Conservation (phyloP, 1,139 yeast genomes). For the Chernovozyma aurita region DNA sequence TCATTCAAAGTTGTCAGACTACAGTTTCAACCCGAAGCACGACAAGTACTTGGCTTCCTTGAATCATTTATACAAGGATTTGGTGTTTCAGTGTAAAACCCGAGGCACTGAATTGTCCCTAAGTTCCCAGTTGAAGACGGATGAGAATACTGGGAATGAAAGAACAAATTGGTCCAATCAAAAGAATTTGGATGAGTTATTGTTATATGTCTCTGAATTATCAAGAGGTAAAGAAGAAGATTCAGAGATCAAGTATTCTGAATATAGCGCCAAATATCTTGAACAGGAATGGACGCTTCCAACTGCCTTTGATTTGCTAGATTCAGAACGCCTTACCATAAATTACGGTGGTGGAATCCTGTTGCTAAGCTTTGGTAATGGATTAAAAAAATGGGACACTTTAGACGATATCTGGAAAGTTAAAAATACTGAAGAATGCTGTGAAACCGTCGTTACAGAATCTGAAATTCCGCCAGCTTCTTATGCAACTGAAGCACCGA, state of each 20-base stretch:
- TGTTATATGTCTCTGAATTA: slow-evolving; percentile 27
- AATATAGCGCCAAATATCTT: slow-evolving; percentile 9
- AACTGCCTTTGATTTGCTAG: slow-evolving; percentile 27
- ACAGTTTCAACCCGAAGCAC: slow-evolving; percentile 25
- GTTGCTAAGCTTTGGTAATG: slow-evolving; percentile 2
- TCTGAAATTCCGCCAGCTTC: too few species aligned
- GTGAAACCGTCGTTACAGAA: too few species aligned
- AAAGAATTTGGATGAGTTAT: slow-evolving; percentile 25
- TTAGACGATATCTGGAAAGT: slow-evolving; percentile 2
- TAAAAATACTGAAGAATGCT: background rate
- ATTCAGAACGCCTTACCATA: slow-evolving; percentile 13
- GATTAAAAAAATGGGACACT: background rate
- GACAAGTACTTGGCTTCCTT: slow-evolving; percentile 53
- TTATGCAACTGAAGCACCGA: too few species aligned
- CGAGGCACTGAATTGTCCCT: slow-evolving; percentile 27
- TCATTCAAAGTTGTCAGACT: slow-evolving; percentile 26
- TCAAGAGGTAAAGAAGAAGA: slow-evolving; percentile 14
- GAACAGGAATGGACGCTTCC: slow-evolving; percentile 18
- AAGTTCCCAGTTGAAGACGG: slow-evolving; percentile 1
- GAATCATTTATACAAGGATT: slow-evolving; percentile 58
- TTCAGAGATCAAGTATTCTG: background rate
- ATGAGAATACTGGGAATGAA: slow-evolving; percentile 10
- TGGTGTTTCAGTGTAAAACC: slow-evolving; percentile 47
- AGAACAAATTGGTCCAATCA: slow-evolving; percentile 31
- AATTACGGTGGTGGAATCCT: background rate